Conservation (phyloP, 1,284 basidiomycete genomes). For the Ceratobasidium sp. region DNA sequence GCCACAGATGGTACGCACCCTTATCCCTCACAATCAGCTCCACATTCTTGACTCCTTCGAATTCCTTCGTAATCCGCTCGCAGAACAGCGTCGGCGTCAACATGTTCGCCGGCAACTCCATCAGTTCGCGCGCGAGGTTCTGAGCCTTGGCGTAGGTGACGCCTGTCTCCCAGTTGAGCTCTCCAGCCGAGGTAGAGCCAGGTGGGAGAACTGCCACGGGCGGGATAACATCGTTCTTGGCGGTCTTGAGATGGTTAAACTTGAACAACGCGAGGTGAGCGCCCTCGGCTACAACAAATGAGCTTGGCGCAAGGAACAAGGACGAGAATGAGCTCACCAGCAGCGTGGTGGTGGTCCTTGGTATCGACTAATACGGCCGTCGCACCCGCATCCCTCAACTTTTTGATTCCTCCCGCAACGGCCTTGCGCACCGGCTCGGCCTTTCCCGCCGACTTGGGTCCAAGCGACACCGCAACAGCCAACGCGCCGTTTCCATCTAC, state of each 20-base stretch:
- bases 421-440: conserved; percentile 71
- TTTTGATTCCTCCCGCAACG: conserved; percentile 68
- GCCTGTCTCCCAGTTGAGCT: conserved; percentile 71
- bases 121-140: conserved; percentile 86
- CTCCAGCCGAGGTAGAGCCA: conserved; percentile 5
- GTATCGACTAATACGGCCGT: conserved; percentile 70
- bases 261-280: conserved; percentile 77
- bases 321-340: conserved; percentile 59
- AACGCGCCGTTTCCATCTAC: conserved; percentile 56
- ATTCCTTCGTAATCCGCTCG: conserved; percentile 75
- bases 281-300: conserved; percentile 68
- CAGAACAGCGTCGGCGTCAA: conserved; percentile 82
- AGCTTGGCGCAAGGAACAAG: neutral
- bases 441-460: conserved; percentile 62
- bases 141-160: conserved; percentile 80
- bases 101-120: conserved; percentile 87
- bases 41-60: conserved; percentile 74
- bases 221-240: conserved; percentile 52
- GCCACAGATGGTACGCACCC: conserved; percentile 58
- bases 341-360: conserved; percentile 66
- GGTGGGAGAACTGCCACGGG: conserved; percentile 24
- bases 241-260: conserved; percentile 76
- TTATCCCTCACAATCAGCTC: conserved; percentile 79
- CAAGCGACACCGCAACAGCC: conserved; percentile 70
- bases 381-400: conserved; percentile 61